These are phyloP conservation scores for Arxiozyma heterogenica DNA, from an alignment of 1,139 yeast genomes.

Conservation along the genomic window DNA sequence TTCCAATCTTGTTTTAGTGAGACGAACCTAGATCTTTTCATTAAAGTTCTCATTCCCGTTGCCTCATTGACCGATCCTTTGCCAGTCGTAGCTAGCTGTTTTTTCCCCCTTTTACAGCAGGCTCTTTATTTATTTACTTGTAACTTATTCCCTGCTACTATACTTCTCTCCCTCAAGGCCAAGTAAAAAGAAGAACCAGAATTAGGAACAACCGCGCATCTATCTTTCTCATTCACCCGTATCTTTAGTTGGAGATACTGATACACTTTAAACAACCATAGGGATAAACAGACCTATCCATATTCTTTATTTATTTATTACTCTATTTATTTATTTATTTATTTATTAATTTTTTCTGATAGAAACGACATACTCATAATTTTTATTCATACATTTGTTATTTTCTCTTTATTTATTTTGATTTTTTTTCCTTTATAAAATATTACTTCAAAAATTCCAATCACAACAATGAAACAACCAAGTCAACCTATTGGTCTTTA, in stretches of 20 bases:
- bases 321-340: not conserved
- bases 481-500: constrained; percentile 71
- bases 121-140: too few species aligned
- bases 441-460: not conserved
- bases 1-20: not conserved
- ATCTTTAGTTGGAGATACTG: not conserved
- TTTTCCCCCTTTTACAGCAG: too few species aligned
- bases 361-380: not conserved
- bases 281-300: not conserved
- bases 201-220: not conserved
- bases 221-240: not conserved
- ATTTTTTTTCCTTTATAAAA: not conserved
- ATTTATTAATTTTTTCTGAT: not conserved
- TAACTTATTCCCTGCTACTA: not conserved
- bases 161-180: too few species aligned
- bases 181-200: too few species aligned
- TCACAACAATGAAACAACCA: constrained; percentile 35
- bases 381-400: not conserved
- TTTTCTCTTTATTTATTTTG: not conserved
- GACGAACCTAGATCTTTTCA: too few species aligned
- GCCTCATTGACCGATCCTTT: too few species aligned
- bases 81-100: too few species aligned
- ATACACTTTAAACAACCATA: not conserved
- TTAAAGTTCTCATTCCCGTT: too few species aligned
- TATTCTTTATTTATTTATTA: not conserved